phyloP scores from a whole-genome alignment of 2,329 filamentous ascomycete species.

The Periconia sp. region DNA sequence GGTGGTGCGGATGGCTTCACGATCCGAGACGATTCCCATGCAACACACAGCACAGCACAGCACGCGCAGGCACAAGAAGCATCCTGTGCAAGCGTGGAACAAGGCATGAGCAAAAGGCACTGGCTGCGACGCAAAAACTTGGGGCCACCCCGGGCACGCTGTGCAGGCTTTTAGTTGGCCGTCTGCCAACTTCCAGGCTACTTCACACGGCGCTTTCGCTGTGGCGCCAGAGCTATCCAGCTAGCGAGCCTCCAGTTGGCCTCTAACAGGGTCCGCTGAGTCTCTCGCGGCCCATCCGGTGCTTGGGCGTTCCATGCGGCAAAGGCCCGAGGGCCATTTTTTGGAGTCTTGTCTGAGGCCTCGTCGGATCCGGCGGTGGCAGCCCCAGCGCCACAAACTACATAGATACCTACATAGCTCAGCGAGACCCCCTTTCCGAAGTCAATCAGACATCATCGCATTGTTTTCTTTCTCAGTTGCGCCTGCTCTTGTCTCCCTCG shows the following conservation, averaged over 20 bases:
- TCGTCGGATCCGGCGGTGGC: constrained; percentile 1
- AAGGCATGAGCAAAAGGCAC: not conserved
- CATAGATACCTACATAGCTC: constrained; percentile 2
- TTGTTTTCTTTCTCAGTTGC: not conserved
- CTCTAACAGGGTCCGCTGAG: constrained; percentile 5
- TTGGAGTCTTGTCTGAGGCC: not conserved
- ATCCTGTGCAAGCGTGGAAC: not conserved
- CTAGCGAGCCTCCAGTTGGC: constrained; percentile 5
- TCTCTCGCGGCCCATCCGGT: not conserved
- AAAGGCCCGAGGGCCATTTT: not conserved
- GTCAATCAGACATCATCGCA: not conserved
- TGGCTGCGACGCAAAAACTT: not conserved
- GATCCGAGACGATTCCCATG: too few species aligned
- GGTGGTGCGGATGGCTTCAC: too few species aligned
- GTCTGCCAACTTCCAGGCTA: constrained; percentile 7
- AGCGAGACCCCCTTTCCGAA: not conserved
- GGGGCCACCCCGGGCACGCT: not conserved
- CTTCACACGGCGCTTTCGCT: not conserved
- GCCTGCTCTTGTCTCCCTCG: not conserved
- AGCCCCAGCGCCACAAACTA: not conserved
- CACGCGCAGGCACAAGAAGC: not conserved
- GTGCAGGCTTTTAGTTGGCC: not conserved
- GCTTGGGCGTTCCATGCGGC: constrained; percentile 1
- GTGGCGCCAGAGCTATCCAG: constrained; percentile 3
- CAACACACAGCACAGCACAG: not conserved